Percentiles rank a stretch among this genome's conserved stretches.
Evolutionary conservation across 2,329 filamentous ascomycete genomes (phyloP).

Genomic region (Botryotinia globosa): DNA sequence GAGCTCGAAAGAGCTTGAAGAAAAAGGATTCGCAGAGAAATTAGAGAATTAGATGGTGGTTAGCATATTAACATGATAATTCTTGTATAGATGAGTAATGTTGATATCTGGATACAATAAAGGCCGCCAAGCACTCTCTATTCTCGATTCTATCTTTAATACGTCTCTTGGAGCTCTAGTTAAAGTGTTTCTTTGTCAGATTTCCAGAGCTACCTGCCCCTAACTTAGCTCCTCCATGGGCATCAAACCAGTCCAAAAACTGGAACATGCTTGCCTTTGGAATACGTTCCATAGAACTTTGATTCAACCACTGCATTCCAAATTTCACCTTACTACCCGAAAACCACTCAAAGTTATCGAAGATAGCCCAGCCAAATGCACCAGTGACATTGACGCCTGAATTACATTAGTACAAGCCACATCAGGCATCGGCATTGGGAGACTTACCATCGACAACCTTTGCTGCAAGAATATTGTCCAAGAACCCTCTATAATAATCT

Average conservation of each 20-base stretch:
- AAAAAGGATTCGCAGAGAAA: slow-evolving; percentile 54
- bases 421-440: background rate
- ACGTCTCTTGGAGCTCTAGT: background rate
- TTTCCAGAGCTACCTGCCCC: slow-evolving; percentile 4
- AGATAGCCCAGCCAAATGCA: slow-evolving; percentile 84
- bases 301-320: slow-evolving; percentile 39
- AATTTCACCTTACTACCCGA: slow-evolving; percentile 30
- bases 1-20: slow-evolving; percentile 50
- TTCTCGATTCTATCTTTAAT: background rate
- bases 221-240: slow-evolving; percentile 26
- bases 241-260: slow-evolving; percentile 34
- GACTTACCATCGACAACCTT: slow-evolving; percentile 60
- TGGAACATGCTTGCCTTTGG: slow-evolving; percentile 37
- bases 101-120: background rate
- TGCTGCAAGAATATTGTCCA: slow-evolving; percentile 63
- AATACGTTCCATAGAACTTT: slow-evolving; percentile 36
- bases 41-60: slow-evolving; percentile 13
- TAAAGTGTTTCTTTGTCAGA: slow-evolving; percentile 5
- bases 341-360: slow-evolving; percentile 58
- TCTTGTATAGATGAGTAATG: background rate
- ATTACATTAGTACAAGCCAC: background rate
- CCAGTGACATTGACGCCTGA: slow-evolving; percentile 67
- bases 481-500: slow-evolving; percentile 74
- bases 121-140: background rate
- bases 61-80: background rate